Evolutionary conservation across 2,329 filamentous ascomycete species (phyloP).

Genomic region (Penicillium sp.): DNA sequence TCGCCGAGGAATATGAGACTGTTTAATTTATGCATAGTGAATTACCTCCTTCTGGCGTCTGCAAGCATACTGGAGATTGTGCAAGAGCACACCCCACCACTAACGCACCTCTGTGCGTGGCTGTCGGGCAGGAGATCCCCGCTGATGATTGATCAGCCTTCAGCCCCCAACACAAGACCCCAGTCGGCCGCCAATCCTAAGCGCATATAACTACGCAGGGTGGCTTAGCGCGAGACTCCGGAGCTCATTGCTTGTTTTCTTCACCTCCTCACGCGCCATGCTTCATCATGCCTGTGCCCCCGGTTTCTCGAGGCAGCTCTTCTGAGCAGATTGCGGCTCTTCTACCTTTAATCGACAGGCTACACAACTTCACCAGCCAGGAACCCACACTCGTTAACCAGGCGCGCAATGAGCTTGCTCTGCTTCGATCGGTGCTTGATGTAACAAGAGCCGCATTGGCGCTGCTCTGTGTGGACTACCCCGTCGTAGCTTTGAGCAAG

Average conservation of each 20-base stretch:
- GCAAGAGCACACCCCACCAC: not conserved
- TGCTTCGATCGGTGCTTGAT: constrained; percentile 11
- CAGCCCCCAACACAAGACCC: not conserved
- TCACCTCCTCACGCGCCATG: not conserved
- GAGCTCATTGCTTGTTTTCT: not conserved
- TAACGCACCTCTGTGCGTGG: not conserved
- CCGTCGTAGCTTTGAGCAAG: constrained; percentile 1
- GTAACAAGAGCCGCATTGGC: constrained; percentile 5
- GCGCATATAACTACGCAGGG: not conserved
- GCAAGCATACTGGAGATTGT: not conserved
- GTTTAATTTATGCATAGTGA: too few species aligned
- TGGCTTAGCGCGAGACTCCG: not conserved
- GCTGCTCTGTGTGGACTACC: not conserved
- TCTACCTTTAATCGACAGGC: constrained; percentile 13
- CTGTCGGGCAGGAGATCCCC: not conserved
- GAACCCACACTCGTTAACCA: constrained; percentile 17
- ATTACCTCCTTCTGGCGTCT: too few species aligned
- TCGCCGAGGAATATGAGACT: too few species aligned
- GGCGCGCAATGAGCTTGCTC: constrained; percentile 15
- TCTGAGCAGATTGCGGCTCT: constrained; percentile 11
- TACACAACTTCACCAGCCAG: constrained; percentile 17
- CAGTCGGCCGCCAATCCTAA: not conserved
- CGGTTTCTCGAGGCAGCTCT: not conserved
- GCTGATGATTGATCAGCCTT: not conserved
- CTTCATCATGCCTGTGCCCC: constrained; percentile 5